These are phyloP conservation scores for Aspergillus sergii DNA, from an alignment of 2,329 filamentous ascomycete species.

Conservation along the genomic window DNA sequence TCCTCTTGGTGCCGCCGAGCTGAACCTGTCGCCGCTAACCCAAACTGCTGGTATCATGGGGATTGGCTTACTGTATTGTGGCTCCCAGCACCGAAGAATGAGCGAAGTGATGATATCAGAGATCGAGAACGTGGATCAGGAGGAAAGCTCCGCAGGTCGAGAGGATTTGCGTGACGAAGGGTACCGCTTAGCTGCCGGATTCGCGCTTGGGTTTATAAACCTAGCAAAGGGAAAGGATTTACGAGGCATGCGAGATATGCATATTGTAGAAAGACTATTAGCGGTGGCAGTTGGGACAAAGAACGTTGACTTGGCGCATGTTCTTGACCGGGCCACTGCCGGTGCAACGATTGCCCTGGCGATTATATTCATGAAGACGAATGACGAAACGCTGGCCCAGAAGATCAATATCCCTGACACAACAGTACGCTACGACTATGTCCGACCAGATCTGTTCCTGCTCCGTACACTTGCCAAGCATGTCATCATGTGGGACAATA, in stretches of 20 bases:
- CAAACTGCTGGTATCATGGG: conserved; percentile 98
- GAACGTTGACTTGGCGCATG: conserved; percentile 87
- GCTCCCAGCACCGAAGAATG: conserved; percentile 96
- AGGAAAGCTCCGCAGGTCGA: conserved; percentile 68
- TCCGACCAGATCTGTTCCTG: conserved; percentile 89
- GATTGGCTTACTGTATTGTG: conserved; percentile 89
- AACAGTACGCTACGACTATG: conserved; percentile 88
- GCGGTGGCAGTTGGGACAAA: conserved; percentile 85
- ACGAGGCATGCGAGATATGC: conserved; percentile 89
- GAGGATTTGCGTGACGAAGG: conserved; percentile 88
- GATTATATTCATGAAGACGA: conserved; percentile 96
- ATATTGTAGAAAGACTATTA: conserved; percentile 83
- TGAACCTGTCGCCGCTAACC: conserved; percentile 89
- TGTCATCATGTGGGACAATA: conserved; percentile 87
- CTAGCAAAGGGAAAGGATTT: conserved; percentile 87
- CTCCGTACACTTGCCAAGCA: conserved; percentile 87
- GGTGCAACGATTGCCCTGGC: conserved; percentile 90
- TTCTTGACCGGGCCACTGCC: conserved; percentile 88
- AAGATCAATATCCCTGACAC: conserved; percentile 95
- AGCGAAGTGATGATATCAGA: conserved; percentile 98
- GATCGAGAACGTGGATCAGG: conserved; percentile 83
- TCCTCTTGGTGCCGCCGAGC: conserved; percentile 85
- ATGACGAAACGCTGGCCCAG: conserved; percentile 79
- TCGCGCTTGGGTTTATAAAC: conserved; percentile 92
- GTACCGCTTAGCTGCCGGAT: conserved; percentile 93